Percentiles rank a stretch among this genome's conserved stretches.
Evolutionary conservation across 495 filamentous ascomycete species (phyloP).

Genomic region (Aspergillus hancockii): DNA sequence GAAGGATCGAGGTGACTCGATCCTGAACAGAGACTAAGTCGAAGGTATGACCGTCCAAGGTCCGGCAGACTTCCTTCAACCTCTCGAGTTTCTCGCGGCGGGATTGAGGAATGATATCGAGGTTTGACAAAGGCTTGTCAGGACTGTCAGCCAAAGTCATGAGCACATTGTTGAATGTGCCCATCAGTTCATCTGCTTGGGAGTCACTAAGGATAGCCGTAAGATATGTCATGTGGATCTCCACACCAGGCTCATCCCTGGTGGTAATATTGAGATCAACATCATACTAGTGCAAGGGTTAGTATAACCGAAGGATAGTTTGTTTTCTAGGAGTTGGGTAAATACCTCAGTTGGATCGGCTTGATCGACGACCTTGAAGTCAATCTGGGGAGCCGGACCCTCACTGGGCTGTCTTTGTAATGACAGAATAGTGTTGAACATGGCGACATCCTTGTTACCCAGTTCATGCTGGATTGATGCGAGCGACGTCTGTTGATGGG

Average conservation of each 20-base stretch:
- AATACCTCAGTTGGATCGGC: not conserved
- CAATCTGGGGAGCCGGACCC: not conserved
- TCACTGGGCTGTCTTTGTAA: not conserved
- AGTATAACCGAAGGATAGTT: not conserved
- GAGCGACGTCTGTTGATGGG: not conserved
- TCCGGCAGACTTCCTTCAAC: not conserved
- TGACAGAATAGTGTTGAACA: not conserved
- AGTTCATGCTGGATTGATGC: not conserved
- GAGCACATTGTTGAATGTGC: not conserved
- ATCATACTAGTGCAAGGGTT: not conserved
- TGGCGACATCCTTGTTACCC: not conserved
- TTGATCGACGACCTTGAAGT: not conserved
- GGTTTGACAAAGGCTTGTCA: not conserved
- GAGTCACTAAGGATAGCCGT: not conserved
- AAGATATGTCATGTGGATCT: not conserved
- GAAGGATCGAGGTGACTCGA: not conserved
- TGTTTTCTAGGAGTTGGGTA: not conserved
- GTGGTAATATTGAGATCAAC: not conserved
- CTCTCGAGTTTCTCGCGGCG: not conserved
- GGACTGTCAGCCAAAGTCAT: not conserved
- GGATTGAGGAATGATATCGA: not conserved
- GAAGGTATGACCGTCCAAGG: not conserved
- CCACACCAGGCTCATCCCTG: not conserved
- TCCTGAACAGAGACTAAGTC: not conserved
- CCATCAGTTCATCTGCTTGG: not conserved